Percentiles rank a stretch among this genome's conserved stretches.
phyloP scores from a whole-genome alignment of 139 green algal genomes.

The Coelastrella sp. region DNA sequence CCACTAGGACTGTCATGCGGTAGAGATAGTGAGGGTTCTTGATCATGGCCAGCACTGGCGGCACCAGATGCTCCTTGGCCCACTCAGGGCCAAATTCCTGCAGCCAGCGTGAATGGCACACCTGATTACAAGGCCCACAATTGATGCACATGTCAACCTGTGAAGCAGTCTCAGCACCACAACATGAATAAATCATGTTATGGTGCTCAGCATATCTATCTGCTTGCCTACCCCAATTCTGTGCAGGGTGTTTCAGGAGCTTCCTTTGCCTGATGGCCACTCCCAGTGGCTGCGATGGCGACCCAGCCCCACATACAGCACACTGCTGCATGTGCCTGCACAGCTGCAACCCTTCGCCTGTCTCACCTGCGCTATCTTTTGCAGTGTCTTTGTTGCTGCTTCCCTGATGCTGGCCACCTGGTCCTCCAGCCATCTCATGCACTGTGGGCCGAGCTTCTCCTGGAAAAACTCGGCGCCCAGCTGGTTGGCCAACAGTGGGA shows the following conservation, averaged over 20 bases:
- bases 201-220: too few relatives aligned
- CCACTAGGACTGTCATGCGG: conserved; percentile 92
- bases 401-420: conserved; percentile 91
- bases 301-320: background rate
- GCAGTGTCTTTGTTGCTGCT: conserved; percentile 89
- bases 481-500: conserved; percentile 96
- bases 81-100: conserved; percentile 95
- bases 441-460: conserved; percentile 94
- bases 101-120: background rate
- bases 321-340: background rate
- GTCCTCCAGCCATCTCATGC: conserved; percentile 96
- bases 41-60: conserved; percentile 67
- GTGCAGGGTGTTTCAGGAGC: too few relatives aligned
- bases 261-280: too few relatives aligned
- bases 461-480: conserved; percentile 88
- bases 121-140: too few relatives aligned
- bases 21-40: conserved; percentile 93
- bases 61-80: conserved; percentile 92
- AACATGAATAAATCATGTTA: too few relatives aligned
- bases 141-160: too few relatives aligned
- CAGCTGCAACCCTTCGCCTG: background rate
- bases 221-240: too few relatives aligned
- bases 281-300: background rate
- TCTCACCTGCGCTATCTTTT: conserved; percentile 80
- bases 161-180: too few relatives aligned